These are phyloP conservation scores for Lactarius hatsudake DNA, from an alignment of 768 basidiomycete genomes.

Conservation along the genomic window DNA sequence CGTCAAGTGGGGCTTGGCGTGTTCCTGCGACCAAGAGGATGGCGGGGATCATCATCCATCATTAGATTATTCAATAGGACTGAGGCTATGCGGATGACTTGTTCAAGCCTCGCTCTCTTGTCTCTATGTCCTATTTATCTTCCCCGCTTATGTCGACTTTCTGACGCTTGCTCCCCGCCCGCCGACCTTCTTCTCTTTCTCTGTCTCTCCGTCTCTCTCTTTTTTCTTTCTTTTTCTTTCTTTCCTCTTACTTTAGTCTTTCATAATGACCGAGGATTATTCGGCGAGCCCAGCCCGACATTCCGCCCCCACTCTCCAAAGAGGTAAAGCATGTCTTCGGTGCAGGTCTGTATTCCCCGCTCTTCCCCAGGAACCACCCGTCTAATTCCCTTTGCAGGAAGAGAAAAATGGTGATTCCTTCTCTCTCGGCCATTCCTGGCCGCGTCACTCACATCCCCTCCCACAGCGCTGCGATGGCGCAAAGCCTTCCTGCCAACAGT, in stretches of 20 bases:
- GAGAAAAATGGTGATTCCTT: slow-evolving; percentile 27
- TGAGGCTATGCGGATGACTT: slow-evolving; percentile 22
- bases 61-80: neutral
- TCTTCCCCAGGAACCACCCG: neutral
- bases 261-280: slow-evolving; percentile 28
- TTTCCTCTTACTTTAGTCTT: slow-evolving; percentile 21
- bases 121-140: slow-evolving; percentile 28
- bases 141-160: slow-evolving; percentile 24
- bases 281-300: slow-evolving; percentile 22
- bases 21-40: neutral
- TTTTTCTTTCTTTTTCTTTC: slow-evolving; percentile 6
- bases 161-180: slow-evolving; percentile 21
- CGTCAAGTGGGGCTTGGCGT: neutral
- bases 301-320: slow-evolving; percentile 26
- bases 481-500: slow-evolving; percentile 79
- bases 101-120: slow-evolving; percentile 1
- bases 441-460: neutral
- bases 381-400: slow-evolving; percentile 25
- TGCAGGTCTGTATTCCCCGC: slow-evolving; percentile 25
- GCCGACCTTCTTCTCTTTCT: slow-evolving; percentile 15
- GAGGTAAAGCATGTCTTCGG: slow-evolving; percentile 29
- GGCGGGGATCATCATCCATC: slow-evolving; percentile 19
- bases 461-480: slow-evolving; percentile 69
- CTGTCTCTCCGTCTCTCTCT: slow-evolving; percentile 2
- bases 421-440: neutral